Conservation (phyloP, 1,139 yeast genomes). For the Suhomyces coccinellae region DNA sequence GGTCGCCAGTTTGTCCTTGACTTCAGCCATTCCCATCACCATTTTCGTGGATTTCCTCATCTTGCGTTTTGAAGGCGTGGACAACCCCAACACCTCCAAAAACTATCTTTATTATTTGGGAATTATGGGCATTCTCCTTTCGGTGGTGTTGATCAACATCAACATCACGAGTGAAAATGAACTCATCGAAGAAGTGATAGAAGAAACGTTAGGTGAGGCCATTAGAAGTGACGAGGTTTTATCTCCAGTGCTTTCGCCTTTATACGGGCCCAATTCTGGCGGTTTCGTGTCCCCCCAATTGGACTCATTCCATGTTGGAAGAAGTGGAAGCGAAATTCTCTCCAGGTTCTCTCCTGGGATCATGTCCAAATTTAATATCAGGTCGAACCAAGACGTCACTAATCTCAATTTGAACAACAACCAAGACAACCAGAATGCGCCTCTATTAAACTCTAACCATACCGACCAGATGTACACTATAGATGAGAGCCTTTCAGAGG, state of each 20-base stretch:
- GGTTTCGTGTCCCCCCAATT: conserved; percentile 2
- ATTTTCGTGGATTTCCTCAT: conserved; percentile 47
- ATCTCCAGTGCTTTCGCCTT: conserved; percentile 51
- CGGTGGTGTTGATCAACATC: conserved; percentile 50
- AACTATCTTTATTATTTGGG: conserved; percentile 44
- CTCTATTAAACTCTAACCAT: conserved; percentile 25
- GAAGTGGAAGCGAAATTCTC: conserved; percentile 11
- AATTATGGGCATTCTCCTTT: conserved; percentile 44
- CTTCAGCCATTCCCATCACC: conserved; percentile 55
- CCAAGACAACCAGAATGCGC: conserved; percentile 10
- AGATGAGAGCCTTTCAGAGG: background rate
- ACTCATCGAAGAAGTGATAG: conserved; percentile 49
- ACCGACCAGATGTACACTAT: conserved; percentile 23
- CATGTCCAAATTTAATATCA: conserved; percentile 9
- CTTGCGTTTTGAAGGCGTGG: conserved; percentile 22
- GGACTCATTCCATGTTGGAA: conserved; percentile 4
- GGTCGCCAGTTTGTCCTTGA: conserved; percentile 51
- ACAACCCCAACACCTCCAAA: conserved; percentile 23
- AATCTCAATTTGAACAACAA: conserved; percentile 21
- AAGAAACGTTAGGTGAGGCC: conserved; percentile 50
- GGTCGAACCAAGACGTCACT: conserved; percentile 9
- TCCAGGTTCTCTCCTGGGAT: conserved; percentile 16
- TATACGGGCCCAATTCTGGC: conserved; percentile 17
- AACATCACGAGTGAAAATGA: conserved; percentile 47
- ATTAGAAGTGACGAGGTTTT: conserved; percentile 46